These are phyloP conservation scores for Seminavis robusta DNA, from an alignment of 108 stramenopile species.

Conservation along the genomic window DNA sequence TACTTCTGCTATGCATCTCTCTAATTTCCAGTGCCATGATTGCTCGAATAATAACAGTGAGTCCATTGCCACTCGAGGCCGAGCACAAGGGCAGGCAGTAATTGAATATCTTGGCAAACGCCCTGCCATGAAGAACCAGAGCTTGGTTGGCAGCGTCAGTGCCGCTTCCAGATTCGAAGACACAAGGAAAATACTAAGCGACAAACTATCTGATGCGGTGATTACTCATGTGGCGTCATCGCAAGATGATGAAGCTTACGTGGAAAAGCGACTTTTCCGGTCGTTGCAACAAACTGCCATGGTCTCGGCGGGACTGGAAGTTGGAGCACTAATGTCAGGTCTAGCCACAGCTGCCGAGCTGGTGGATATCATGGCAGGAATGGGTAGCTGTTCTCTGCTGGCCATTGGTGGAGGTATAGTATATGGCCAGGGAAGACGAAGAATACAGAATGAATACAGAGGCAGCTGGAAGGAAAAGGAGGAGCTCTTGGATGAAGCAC, in stretches of 20 bases:
- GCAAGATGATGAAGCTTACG: conserved; percentile 18
- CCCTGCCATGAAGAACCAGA: conserved; percentile 40
- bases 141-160: conserved; percentile 61
- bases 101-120: conserved; percentile 76
- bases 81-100: conserved; percentile 69
- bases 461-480: conserved; percentile 34
- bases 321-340: conserved; percentile 19
- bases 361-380: conserved; percentile 27
- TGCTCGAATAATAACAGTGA: no score
- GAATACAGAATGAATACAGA: conserved; percentile 22
- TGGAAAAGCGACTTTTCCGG: conserved; percentile 16
- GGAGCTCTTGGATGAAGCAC: conserved; percentile 26
- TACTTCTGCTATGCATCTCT: no score
- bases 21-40: no score
- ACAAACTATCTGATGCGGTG: conserved; percentile 36
- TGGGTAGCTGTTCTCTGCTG: conserved; percentile 10
- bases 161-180: conserved; percentile 57
- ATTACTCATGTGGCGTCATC: conserved; percentile 13
- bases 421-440: conserved; percentile 23
- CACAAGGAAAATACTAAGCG: conserved; percentile 42
- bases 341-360: conserved; percentile 9
- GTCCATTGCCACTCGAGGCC: conserved; percentile 48
- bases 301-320: conserved; percentile 25
- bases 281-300: conserved; percentile 23
- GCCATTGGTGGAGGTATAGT: conserved; percentile 21